phyloP scores from a whole-genome alignment of 2,329 filamentous ascomycete species.

The Didymella lethalis region DNA sequence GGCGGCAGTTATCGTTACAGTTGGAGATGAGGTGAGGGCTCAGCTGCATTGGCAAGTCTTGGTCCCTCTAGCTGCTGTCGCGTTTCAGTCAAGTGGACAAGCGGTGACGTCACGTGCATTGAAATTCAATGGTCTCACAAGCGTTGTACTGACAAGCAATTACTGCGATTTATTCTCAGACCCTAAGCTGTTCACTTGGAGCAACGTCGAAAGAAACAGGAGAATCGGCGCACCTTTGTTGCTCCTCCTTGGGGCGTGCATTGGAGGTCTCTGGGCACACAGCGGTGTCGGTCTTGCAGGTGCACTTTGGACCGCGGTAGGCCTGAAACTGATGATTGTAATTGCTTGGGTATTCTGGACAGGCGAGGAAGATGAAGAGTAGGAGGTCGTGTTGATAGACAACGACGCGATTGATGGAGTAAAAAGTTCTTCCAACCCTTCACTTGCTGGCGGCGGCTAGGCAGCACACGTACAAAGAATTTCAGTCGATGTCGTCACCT shows the following conservation, averaged over 20 bases:
- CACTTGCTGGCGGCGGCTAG: not conserved
- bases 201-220: constrained; percentile 63
- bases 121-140: constrained; percentile 74
- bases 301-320: constrained; percentile 58
- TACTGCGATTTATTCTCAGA: constrained; percentile 84
- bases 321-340: constrained; percentile 51
- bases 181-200: constrained; percentile 56
- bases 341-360: constrained; percentile 55
- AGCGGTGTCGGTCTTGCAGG: constrained; percentile 61
- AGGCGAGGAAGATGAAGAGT: constrained; percentile 39
- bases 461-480: not conserved
- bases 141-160: constrained; percentile 80
- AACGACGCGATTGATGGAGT: not conserved
- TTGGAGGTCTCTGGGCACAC: constrained; percentile 64
- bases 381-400: not conserved
- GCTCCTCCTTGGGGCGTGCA: constrained; percentile 62
- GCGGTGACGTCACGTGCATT: constrained; percentile 76
- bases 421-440: not conserved
- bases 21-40: constrained; percentile 49
- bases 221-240: constrained; percentile 60
- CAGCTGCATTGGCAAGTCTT: constrained; percentile 61
- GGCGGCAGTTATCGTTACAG: constrained; percentile 54
- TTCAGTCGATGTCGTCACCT: not conserved
- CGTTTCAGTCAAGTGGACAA: constrained; percentile 81
- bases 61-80: constrained; percentile 72